Evolutionary conservation across 1,284 basidiomycete species (phyloP), one percentile per base, ranked within the genome.

Genomic region (Rhizoctonia solani): DNA sequence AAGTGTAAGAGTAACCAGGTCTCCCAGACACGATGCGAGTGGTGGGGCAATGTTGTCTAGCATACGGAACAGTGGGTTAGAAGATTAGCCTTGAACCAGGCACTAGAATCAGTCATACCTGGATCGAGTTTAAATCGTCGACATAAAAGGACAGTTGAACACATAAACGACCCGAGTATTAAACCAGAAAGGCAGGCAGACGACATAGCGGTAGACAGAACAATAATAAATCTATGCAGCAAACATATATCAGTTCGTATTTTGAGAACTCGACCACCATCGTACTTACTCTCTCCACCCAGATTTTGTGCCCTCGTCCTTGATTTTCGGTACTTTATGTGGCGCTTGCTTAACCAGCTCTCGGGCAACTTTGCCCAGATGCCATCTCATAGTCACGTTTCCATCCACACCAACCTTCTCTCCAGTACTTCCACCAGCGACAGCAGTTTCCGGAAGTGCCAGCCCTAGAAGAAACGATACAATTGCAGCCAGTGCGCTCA

Each of bases 11-110:
- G 96, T 97, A 61, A 98, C 82, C 30, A 99, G 82, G 74, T 98
- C 96, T 8, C 96, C 95, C 0, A 98, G 82, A 71, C 93, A 95
- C 1, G 93, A 87, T 0, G 96, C 96, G 4, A 98, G 82, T 0
- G 96, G 94, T 0, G 95, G 93, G 2, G 95, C 92, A 71, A 98
- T 96, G 76, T 98, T 98, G 75, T 98, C 93, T 93, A 72, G n/a
- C 2, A 50, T 42, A 46, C 53, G 58, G 61, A 56, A 71, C n/a
- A n/a, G 54, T 25, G 27, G 58, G 4, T 30, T 37, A n/a, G 30
- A 27, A 19, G 41, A 25, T n/a, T n/a, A n/a, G 8, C 2, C 37
- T 42, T 16, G 37, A 39, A 47, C 52, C 16, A 27, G 32, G 44
- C 9, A 19, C 13, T 29, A 14, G 23, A 34, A 8, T 0, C 39